Conservation (phyloP, 495 filamentous ascomycete genomes). For the Lineolata rhizophorae region DNA sequence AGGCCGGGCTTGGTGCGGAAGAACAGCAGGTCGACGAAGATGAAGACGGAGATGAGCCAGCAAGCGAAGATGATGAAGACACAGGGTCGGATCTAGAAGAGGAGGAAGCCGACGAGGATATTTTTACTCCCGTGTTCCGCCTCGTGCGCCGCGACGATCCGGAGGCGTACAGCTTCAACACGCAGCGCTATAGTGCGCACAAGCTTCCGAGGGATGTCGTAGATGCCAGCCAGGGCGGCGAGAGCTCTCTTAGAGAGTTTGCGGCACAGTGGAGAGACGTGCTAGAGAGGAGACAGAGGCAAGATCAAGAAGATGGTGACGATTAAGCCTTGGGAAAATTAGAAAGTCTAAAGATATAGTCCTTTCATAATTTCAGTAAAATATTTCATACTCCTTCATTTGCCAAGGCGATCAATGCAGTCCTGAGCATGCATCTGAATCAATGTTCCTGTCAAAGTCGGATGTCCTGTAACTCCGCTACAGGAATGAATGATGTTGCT, state of each 20-base stretch:
- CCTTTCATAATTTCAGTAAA: too few species aligned
- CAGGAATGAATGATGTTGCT: too few species aligned
- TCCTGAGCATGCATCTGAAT: too few species aligned
- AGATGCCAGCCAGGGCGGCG: conserved; percentile 60
- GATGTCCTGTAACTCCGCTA: too few species aligned
- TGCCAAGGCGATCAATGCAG: too few species aligned
- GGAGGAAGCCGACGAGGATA: conserved; percentile 26
- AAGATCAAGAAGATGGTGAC: conserved; percentile 25
- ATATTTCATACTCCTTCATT: too few species aligned
- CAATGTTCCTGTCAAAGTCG: too few species aligned
- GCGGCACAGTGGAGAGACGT: conserved; percentile 71
- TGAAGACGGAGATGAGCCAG: conserved; percentile 4
- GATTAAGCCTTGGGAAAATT: too few species aligned
- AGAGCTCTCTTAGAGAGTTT: conserved; percentile 62
- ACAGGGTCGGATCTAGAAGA: conserved; percentile 15
- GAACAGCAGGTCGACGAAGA: conserved; percentile 9
- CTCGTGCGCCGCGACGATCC: conserved; percentile 67
- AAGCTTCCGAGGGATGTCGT: conserved; percentile 91
- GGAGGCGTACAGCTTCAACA: conserved; percentile 64
- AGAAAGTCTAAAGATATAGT: too few species aligned
- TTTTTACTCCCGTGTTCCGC: conserved; percentile 53
- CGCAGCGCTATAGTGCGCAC: conserved; percentile 80
- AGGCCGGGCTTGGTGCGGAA: not conserved
- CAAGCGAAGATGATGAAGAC: conserved; percentile 23
- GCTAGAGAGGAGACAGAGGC: conserved; percentile 31